phyloP scores from a whole-genome alignment of 1,139 yeast genomes.

The Spathaspora sp. region DNA sequence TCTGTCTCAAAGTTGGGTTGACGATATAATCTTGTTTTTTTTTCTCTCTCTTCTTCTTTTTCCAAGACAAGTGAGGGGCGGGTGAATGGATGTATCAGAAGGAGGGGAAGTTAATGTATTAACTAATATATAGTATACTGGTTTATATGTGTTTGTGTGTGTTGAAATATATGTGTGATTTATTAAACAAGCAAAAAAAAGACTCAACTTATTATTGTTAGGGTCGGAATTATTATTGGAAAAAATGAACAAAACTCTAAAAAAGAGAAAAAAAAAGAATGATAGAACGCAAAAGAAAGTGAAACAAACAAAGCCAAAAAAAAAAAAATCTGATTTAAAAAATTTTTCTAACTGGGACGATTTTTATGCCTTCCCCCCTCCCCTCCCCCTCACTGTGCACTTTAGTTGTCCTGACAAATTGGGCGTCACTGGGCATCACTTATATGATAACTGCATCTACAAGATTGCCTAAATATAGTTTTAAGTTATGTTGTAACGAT shows the following conservation, averaged over 20 bases:
- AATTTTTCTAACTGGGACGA: not conserved
- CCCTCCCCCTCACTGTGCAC: not conserved
- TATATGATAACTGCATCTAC: no score
- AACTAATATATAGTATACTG: not conserved
- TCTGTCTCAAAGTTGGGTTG: no score
- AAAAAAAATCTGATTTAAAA: not conserved
- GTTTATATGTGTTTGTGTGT: not conserved
- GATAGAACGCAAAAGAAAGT: not conserved
- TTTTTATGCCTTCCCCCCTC: slow-evolving; percentile 1
- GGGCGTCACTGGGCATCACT: no score
- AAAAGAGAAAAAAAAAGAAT: not conserved
- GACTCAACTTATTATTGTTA: not conserved
- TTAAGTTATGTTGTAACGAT: no score
- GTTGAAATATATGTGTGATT: not conserved
- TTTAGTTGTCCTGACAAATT: no score
- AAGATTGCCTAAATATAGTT: no score
- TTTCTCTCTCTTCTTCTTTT: no score
- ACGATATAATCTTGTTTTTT: no score
- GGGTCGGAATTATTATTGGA: not conserved
- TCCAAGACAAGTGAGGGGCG: no score
- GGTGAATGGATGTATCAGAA: no score
- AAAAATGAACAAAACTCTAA: not conserved
- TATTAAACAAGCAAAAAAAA: no score
- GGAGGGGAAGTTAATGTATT: not conserved
- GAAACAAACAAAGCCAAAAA: not conserved